phyloP scores from a whole-genome alignment of 2,329 filamentous ascomycete species.

The Sporothrix humicola region DNA sequence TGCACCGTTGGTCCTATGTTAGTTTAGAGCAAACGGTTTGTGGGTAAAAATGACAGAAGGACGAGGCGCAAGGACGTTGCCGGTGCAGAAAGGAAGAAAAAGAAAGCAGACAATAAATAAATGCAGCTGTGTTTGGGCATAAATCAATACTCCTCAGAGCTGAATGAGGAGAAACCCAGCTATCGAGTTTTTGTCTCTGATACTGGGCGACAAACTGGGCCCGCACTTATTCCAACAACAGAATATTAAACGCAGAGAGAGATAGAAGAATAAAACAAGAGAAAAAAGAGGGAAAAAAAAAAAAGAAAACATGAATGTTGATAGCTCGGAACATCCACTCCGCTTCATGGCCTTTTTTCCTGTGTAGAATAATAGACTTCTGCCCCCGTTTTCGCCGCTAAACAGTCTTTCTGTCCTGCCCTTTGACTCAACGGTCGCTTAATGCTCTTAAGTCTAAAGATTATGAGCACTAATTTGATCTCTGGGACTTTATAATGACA shows the following conservation, averaged over 20 bases:
- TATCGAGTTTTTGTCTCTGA: too few species aligned
- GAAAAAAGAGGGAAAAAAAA: neutral
- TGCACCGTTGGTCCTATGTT: neutral
- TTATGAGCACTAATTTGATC: neutral
- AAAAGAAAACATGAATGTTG: neutral
- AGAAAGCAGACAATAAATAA: neutral
- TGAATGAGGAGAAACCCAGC: neutral
- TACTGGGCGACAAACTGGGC: too few species aligned
- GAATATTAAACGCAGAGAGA: neutral
- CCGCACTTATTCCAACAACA: too few species aligned
- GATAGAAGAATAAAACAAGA: neutral
- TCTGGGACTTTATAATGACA: neutral
- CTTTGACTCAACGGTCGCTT: neutral
- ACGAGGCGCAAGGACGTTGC: neutral
- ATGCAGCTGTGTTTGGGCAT: neutral
- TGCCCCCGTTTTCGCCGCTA: neutral
- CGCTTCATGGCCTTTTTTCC: neutral
- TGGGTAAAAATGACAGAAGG: slow-evolving; percentile 4
- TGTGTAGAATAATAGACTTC: neutral
- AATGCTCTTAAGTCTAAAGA: neutral
- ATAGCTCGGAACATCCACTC: neutral
- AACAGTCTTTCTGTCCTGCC: neutral
- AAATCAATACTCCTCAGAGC: neutral
- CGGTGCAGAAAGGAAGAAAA: neutral
- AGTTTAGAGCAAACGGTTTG: neutral